Base-by-base conservation (phyloP, 257 asterid species). In the Solanum sejunctum region DNA sequence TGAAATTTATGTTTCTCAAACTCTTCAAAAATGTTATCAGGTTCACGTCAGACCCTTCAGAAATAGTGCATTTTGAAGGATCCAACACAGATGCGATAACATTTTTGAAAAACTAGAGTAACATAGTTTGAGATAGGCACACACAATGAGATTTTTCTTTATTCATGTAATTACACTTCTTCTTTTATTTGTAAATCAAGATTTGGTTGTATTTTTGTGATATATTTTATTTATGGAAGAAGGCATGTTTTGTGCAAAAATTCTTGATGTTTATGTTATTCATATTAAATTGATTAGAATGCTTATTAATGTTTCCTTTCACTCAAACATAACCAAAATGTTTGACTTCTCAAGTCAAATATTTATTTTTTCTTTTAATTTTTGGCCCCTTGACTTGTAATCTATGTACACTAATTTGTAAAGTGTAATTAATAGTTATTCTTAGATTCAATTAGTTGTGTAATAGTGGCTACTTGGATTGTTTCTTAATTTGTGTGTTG, bases 251-350 rank as follows among this genome's bases (percentile, higher is more conserved):
- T 12, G 15, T 47, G 60, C 18, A 7, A 51, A 23, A 41, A 8
- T 0, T 77, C 21, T 43, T 9, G 56, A 18, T 70, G 78, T 70
- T 47, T 75, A 51, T 21, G 43, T 49, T 75, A 23, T 21, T 16
- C 4, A n/a, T 72, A 21, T 21, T 75, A 21, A 75, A 16, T 75
- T 75, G 43, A 75, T 75, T 4, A 75, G 81, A 43, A 75, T 75
- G 81, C n/a, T 73, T 72, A 32, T 45, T 73, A 73, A 49, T 75
- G 82, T 49, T 49, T 45, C 61, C 82, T 75, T 15, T 23, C 8
- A 49, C 9, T 75, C 61, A 49, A 75, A 75, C 61, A 8, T 1
- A 75, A 49, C 15, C 23, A 10, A 49, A 49, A 23, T 47, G 58
- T 73, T 75, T 75, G 82, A 49, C 58, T 49, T 75, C 15, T 75